Evolutionary conservation across 2,329 filamentous ascomycete genomes (phyloP), one percentile per base, ranked within the genome.

Genomic region (Aspergillus proliferans): DNA sequence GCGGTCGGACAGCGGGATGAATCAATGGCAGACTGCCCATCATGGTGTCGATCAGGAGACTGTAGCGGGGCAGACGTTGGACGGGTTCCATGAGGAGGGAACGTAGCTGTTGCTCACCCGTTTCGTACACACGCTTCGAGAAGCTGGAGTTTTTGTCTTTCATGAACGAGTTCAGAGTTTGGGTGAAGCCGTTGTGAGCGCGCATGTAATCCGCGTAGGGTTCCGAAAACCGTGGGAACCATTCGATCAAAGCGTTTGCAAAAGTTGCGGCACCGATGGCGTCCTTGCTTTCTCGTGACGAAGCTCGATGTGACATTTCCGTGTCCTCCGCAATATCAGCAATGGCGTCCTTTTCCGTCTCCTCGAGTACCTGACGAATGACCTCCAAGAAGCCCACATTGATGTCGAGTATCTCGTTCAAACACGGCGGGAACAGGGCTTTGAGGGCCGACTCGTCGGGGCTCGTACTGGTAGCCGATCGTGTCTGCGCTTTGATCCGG

Each of bases 61-160:
- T 96, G 71, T 98, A 98, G 22, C 93, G 85, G 22, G 93, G 93
- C 46, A 98, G 78, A 46, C 93, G 81, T 68, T 98, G 93, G 0
- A 98, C 91, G 2, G 93, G 93, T 69, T 98, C 93, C 66, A 98
- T 98, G 47, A 98, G 79, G 54, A 93, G 81, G 3, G 93, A 97
- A 44, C 88, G 90, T 47, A 97, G 80, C 49, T 84, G 82, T 71
- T 98, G 93, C 67, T 97, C 93, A 48, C 93, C 92, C 2, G 86
- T 86, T 55, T 91, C 83, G 46, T 88, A 82, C 3, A 96, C 82
- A 42, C 87, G 78, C 58, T 86, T 85, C 2, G 86, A 86, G 65
- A 95, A 92, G 61, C 86, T 91, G 2, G 90, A 92, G 53, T 87
- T 84, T 49, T 84, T 83, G 59, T 89, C 78, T 54, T 76, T 86